These are phyloP conservation scores for Aspergillus carlsbadensis DNA, from an alignment of 495 filamentous ascomycete genomes.

Conservation along the genomic window DNA sequence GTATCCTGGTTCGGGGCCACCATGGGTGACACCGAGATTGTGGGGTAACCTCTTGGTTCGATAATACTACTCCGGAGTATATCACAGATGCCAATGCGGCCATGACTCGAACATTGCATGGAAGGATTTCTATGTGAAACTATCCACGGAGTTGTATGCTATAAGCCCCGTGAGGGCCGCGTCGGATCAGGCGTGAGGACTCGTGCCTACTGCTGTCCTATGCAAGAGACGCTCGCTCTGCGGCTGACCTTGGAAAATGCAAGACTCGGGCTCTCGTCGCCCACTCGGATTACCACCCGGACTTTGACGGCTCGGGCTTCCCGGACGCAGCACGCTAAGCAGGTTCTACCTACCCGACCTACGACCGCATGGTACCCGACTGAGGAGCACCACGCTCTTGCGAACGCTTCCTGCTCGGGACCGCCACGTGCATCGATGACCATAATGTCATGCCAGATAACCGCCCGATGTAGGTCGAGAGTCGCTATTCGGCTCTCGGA, in stretches of 20 bases:
- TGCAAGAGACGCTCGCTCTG: not conserved
- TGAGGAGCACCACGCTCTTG: slow-evolving; percentile 67
- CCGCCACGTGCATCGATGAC: slow-evolving; percentile 50
- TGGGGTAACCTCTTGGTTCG: not conserved
- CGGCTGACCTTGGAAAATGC: slow-evolving; percentile 3
- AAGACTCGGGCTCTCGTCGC: slow-evolving; percentile 21
- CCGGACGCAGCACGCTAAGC: slow-evolving; percentile 66
- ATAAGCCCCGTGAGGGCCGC: not conserved
- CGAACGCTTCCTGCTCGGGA: slow-evolving; percentile 62
- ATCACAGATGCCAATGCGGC: not conserved
- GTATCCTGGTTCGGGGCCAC: not conserved
- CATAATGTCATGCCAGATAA: slow-evolving; percentile 44
- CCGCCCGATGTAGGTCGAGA: not conserved
- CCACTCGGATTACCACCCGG: slow-evolving; percentile 62
- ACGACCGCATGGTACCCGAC: slow-evolving; percentile 68
- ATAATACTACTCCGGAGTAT: not conserved
- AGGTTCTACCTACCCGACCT: slow-evolving; percentile 60
- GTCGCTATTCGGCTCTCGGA: slow-evolving; percentile 2
- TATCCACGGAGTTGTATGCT: not conserved
- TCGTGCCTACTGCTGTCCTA: not conserved
- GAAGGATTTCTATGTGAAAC: not conserved
- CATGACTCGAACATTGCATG: not conserved
- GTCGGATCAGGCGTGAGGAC: not conserved
- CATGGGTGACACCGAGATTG: not conserved
- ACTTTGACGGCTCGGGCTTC: slow-evolving; percentile 68